Base-by-base conservation (phyloP, 768 basidiomycete genomes). In the Cyclocybe aegerita region DNA sequence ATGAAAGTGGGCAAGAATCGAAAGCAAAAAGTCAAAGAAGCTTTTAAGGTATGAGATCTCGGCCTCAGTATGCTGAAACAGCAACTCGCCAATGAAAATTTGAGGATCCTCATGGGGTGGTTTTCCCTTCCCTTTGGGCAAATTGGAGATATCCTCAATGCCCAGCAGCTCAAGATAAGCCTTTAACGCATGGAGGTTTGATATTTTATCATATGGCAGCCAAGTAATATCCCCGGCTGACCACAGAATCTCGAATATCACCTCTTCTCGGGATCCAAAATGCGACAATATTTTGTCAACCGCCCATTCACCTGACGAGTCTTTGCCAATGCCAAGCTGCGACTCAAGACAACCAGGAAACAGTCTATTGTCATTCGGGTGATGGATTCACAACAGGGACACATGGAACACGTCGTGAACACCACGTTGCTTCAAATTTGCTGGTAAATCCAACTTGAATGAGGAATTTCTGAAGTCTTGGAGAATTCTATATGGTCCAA, bases 101-200 rank as follows among this genome's bases (percentile, higher is more conserved):
- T 52, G 51, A 9, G 45, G 43, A 15, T 54, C 47, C 11, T 39
- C 33, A 0, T 3, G 1, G 29, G 52, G 52, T 14, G 48, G 36
- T 12, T 30, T 39, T 14, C 46, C 47, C 12, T 4, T 37, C 39
- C 52, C 47, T 6, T 11, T 11, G 12, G 52, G 52, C 7, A 54
- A 16, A 12, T 30, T 46, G 23, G 10, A 6, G 11, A 58, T 48
- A 4, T 41, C 52, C 4, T 47, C 16, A 2, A 65, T 50, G 0
- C 69, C 71, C 14, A 66, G 31, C 1, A 64, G 47, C 6, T 71
- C 63, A 0, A 70, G 53, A 52, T 74, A 74, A 4, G 54, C 49
- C 0, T 40, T 16, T 4, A 71, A 36, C 0, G 61, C 62, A 1
- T 58, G 46, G 0, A 70, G 40, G 12, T 62, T 56, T 6, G 39